Evolutionary conservation across 2,329 filamentous ascomycete species (phyloP), one percentile per base, ranked within the genome.

Genomic region (Elsinoe australis): DNA sequence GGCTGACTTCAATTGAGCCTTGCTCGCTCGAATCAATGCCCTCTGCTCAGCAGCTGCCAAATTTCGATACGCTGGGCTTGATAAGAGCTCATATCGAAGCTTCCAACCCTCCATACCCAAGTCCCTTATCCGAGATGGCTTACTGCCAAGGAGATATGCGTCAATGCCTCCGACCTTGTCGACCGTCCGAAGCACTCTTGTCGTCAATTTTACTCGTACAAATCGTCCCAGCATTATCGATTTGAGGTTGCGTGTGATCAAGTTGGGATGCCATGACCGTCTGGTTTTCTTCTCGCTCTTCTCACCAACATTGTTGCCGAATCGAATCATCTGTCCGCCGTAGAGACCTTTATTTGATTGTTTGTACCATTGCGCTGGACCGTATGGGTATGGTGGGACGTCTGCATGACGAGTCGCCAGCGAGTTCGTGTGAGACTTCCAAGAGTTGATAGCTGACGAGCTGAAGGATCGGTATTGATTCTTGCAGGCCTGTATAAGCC

Each of bases 91-190:
- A 85, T 88, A 95, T 55, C 92, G 74, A 60, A 98, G 70, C 58
- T 82, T 79, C 92, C 92, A 98, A 5, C 92, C 92, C 55, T 83
- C 83, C 46, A 90, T 80, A 4, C 92, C 92, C 50, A 98, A 72
- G 66, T 95, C 87, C 70, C 82, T 85, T 61, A 96, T 75, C 54
- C 92, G 78, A 32, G 74, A 76, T 12, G 83, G 72, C 68, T 87
- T 92, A 63, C 80, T 77, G 56, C 87, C 88, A 33, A 95, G 73
- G 36, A 98, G 72, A 69, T 98, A 98, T 60, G 88, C 81, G 66
- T 98, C 92, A 54, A 98, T 73, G 5, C 92, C 88, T 51, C 90
- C 90, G 53, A 83, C 80, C 63, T 88, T 90, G 62, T 87, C 81
- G 61, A 96, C 85, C 28, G 66, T 72, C 53, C 69, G 62, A 51